phyloP scores from a whole-genome alignment of 352 stramenopile species.

The Globisporangium solare region DNA sequence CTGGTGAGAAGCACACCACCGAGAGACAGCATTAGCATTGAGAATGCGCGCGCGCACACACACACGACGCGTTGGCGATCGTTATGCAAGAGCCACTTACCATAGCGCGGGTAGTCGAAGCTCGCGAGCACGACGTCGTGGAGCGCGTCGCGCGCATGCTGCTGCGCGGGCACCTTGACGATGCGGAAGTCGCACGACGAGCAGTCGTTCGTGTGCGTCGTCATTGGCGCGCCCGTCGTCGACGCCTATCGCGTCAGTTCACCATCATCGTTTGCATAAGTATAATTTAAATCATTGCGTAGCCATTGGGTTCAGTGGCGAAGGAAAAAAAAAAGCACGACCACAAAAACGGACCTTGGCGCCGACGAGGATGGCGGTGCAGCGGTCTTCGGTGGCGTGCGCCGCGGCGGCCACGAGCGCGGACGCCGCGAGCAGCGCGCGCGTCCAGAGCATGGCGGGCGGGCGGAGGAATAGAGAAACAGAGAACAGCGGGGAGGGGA shows the following conservation, averaged over 20 bases:
- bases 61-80: too few species aligned
- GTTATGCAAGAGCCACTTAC: too few species aligned
- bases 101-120: constrained; percentile 75
- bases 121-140: constrained; percentile 57
- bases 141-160: constrained; percentile 27
- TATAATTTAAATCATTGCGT: too few species aligned
- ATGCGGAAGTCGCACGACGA: constrained; percentile 81
- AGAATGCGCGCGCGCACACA: too few species aligned
- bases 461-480: neutral
- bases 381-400: constrained; percentile 46
- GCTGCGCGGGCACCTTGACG: constrained; percentile 65
- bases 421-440: constrained; percentile 11
- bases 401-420: constrained; percentile 16
- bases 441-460: constrained; percentile 8
- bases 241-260: constrained; percentile 33
- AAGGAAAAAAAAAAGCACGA: constrained; percentile 4
- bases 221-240: constrained; percentile 64
- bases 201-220: constrained; percentile 82
- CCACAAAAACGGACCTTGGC: constrained; percentile 35
- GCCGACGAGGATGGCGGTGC: constrained; percentile 76
- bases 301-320: too few species aligned
- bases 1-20: constrained; percentile 20
- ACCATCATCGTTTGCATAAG: too few species aligned
- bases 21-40: neutral
- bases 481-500: neutral